Base-by-base conservation (phyloP, 805 yeast species). In the Ogataea ramenticola region DNA sequence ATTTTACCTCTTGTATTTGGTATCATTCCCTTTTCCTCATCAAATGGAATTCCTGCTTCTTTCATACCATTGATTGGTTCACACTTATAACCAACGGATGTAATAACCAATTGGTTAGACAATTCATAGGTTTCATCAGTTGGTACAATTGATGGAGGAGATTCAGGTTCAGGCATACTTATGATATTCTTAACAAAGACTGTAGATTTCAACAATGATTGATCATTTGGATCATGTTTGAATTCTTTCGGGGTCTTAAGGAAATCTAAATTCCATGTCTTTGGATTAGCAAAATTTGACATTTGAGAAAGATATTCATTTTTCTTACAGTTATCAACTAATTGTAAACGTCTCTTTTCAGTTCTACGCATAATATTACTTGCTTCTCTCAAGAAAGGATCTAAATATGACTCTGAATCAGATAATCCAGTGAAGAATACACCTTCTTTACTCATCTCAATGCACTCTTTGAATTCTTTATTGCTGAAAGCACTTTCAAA, bases 401-500 rank as follows among this genome's bases (percentile, higher is more conserved):
- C 52, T 3, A 67, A 48, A 19, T 61, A 52, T n/a, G 66, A 64
- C 1, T 68, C 68, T 9, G 74, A 72, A 29, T 34, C 37, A 10
- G n/a, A 16, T 39, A 68, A 57, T 3, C 80, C 79, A 11, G 61
- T 57, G 44, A 83, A 75, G 12, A 58, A 62, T 16, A 70, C 68
- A 0, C 80, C 79, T 34, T 66, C 65, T 27, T 68, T 53, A 5
- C 65, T 63, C 44, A 88, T 61, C 43, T 80, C 84, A 56, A 90
- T 67, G 32, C 91, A 65, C 57, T 93, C 98, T 57, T 97, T 73
- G 21, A 91, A 72, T 61, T 93, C 99, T 58, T 89, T 91, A 52
- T 86, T 91, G 3, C 97, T 84, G 60, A 90, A 93, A 22, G 96
- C 93, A 37, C 93, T 80, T 51, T 89, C 90, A 38, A 82, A 60